phyloP scores from a whole-genome alignment of 2,329 filamentous ascomycete genomes.

The Colletotrichum sidae region DNA sequence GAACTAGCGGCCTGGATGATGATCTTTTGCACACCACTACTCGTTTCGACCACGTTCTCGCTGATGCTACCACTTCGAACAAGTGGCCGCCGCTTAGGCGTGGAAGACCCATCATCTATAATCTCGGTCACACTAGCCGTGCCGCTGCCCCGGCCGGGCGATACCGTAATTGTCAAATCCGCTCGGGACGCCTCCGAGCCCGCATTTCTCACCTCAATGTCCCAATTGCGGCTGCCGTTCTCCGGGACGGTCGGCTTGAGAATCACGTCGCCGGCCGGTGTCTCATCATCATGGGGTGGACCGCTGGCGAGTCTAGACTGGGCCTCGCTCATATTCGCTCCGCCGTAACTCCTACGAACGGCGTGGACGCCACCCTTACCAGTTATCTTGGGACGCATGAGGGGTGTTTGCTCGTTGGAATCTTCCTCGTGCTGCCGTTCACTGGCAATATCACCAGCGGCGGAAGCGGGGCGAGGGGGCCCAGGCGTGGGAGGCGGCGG shows the following conservation, averaged over 20 bases:
- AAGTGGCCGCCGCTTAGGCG: constrained; percentile 32
- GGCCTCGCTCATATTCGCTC: constrained; percentile 33
- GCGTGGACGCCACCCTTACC: constrained; percentile 41
- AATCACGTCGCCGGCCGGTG: constrained; percentile 5
- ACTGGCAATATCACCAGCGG: constrained; percentile 29
- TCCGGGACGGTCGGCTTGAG: constrained; percentile 28
- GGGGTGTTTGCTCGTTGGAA: constrained; percentile 35
- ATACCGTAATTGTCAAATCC: constrained; percentile 32
- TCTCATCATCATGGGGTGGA: constrained; percentile 12
- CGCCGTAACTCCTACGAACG: constrained; percentile 38
- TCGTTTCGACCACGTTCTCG: constrained; percentile 39
- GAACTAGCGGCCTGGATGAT: constrained; percentile 39
- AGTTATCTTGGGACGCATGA: constrained; percentile 39
- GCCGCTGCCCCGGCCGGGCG: constrained; percentile 28
- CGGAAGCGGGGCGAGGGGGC: constrained; percentile 40
- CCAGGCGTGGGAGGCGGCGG: constrained; percentile 38
- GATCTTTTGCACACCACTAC: constrained; percentile 38
- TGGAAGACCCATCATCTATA: constrained; percentile 26
- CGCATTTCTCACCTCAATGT: background rate
- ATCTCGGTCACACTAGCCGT: constrained; percentile 26
- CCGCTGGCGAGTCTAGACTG: constrained; percentile 33
- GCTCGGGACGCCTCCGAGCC: constrained; percentile 22
- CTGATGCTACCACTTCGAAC: constrained; percentile 40
- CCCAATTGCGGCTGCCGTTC: constrained; percentile 6
- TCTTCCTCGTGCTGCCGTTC: constrained; percentile 30